Evolutionary conservation across 495 filamentous ascomycete genomes (phyloP).

Genomic region (Amphirosellinia nigrospora): DNA sequence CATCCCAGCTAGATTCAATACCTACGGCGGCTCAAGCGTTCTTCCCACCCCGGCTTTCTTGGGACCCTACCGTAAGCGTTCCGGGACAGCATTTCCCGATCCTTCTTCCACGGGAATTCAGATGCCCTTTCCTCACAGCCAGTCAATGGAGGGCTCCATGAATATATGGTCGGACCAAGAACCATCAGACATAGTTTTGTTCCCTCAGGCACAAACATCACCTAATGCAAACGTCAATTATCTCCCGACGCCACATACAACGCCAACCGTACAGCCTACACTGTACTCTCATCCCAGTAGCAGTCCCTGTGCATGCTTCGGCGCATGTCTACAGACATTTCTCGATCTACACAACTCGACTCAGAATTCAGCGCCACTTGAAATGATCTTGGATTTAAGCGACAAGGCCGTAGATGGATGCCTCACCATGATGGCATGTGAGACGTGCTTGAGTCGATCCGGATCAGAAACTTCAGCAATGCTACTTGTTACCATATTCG

Average conservation of each 20-base stretch:
- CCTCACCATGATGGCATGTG: conserved; percentile 51
- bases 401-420: conserved; percentile 57
- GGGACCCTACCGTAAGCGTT: conserved; percentile 39
- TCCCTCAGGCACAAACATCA: conserved; percentile 42
- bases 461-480: conserved; percentile 52
- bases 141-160: conserved; percentile 40
- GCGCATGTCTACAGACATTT: conserved; percentile 52
- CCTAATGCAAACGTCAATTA: conserved; percentile 40
- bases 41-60: not conserved
- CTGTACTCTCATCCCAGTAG: conserved; percentile 39
- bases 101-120: conserved; percentile 29
- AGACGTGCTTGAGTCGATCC: conserved; percentile 47
- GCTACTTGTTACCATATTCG: conserved; percentile 55
- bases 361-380: conserved; percentile 46
- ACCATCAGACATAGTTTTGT: conserved; percentile 35
- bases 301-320: conserved; percentile 53
- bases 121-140: conserved; percentile 38
- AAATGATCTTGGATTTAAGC: conserved; percentile 51
- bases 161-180: conserved; percentile 32
- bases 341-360: conserved; percentile 54
- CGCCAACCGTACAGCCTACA: conserved; percentile 40
- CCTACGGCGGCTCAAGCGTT: conserved; percentile 25
- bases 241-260: conserved; percentile 46
- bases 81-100: conserved; percentile 36
- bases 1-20: conserved; percentile 36